Base-by-base conservation (phyloP, 306 rosid species). In the Dalbergia cochinchinensis region DNA sequence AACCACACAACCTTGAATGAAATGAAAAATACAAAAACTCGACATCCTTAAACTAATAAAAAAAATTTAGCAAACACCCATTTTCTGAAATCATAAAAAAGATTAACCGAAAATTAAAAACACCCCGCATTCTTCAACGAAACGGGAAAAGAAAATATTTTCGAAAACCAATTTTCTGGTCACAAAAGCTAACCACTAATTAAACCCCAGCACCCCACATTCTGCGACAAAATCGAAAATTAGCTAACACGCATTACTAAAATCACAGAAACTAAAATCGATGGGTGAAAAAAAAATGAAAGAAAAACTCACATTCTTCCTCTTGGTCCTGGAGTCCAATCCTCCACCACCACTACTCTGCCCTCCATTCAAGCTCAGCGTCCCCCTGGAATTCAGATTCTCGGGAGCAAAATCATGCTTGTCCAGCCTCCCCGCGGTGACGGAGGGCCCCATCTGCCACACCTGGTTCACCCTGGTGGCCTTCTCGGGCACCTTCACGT, bases 401-500 rank as follows among this genome's bases (percentile, higher is more conserved):
- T 70, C 53, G 0, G 82, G 2, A 55, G 0, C 1, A 4, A 87
- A 50, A 0, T 6, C 86, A 69, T 91, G 96, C 47, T 0, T 4
- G 0, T 0, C 70, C 0, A 87, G 55, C 39, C 9, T 39, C 2
- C 83, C 84, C 0, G 0, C 15, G 0, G 84, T 71, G 1, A 81
- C 86, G 0, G 89, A 34, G 22, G 85, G 57, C 18, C 91, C 91
- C 78, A 85, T 85, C 78, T 85, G 89, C 91, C 91, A 88, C 7
- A 88, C 91, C 14, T 88, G 89, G n/a, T 83, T 83, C 58, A 85
- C 48, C 5, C 0, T 59, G 31, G 8, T n/a, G 4, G n/a, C 76
- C 1, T 78, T 74, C 9, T 0, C 57, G 2, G 80, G 63, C 5
- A 88, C 68, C 80, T 88, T 85, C 66, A 88, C 35, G 8, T 54